phyloP scores from a whole-genome alignment of 2,329 filamentous ascomycete species.

The Arthrobotrys iridis region DNA sequence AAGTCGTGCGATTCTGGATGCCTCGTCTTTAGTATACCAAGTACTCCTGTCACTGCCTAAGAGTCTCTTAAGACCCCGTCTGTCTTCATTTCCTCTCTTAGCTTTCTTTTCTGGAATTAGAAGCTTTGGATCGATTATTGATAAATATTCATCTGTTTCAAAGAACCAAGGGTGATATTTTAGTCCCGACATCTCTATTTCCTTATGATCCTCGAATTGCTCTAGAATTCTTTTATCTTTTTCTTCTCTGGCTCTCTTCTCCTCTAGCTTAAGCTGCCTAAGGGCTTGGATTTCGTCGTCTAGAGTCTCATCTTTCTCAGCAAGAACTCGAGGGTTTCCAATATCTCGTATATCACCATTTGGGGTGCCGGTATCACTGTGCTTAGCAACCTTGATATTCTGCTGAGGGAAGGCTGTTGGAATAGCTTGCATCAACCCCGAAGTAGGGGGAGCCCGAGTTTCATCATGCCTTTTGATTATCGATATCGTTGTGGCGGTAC shows the following conservation, averaged over 20 bases:
- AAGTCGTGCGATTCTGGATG: not conserved
- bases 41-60: not conserved
- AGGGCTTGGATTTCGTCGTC: not conserved
- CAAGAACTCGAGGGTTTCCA: not conserved
- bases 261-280: not conserved
- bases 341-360: not conserved
- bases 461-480: not conserved
- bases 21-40: not conserved
- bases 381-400: not conserved
- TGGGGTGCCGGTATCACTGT: not conserved
- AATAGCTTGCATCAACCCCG: too few relatives aligned
- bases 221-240: not conserved
- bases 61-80: not conserved
- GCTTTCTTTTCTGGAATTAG: not conserved
- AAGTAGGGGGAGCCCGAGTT: not conserved
- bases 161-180: not conserved
- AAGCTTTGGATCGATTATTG: not conserved
- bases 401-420: not conserved
- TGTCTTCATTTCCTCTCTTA: not conserved
- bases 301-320: not conserved
- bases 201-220: not conserved
- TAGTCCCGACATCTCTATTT: not conserved
- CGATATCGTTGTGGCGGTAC: not conserved
- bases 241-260: not conserved
- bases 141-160: slow-evolving; percentile 3